Conservation (phyloP, 2,329 filamentous ascomycete genomes). For the Fonsecaea pedrosoi region DNA sequence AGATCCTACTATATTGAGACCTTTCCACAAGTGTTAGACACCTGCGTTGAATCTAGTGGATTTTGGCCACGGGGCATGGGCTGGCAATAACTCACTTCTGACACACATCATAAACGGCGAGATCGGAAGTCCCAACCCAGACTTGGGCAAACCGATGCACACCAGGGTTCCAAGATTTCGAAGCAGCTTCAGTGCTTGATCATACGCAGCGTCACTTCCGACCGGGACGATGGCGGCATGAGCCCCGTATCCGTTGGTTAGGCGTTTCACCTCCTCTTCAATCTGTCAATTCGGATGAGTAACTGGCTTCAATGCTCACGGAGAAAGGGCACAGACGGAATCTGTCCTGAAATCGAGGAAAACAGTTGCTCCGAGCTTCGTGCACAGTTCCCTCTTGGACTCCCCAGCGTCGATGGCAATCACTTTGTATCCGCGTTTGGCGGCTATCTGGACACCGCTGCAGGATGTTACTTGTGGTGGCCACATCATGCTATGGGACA, state of each 20-base stretch:
- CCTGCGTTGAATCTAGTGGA: slow-evolving; percentile 27
- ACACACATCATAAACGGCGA: slow-evolving; percentile 57
- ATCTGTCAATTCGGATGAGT: slow-evolving; percentile 12
- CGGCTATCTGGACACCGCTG: slow-evolving; percentile 49
- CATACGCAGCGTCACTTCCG: slow-evolving; percentile 54
- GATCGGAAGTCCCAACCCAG: slow-evolving; percentile 53
- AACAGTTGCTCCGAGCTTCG: slow-evolving; percentile 44
- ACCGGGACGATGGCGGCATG: slow-evolving; percentile 57
- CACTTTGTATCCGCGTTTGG: slow-evolving; percentile 46
- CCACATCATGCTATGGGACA: not conserved
- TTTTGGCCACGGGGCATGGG: not conserved
- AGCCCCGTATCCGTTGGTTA: slow-evolving; percentile 52
- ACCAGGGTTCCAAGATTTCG: slow-evolving; percentile 56
- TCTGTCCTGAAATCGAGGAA: slow-evolving; percentile 48
- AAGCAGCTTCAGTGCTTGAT: slow-evolving; percentile 53
- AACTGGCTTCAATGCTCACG: not conserved
- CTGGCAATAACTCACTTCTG: slow-evolving; percentile 43
- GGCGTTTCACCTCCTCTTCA: slow-evolving; percentile 48
- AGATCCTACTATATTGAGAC: slow-evolving; percentile 55
- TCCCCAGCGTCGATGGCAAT: slow-evolving; percentile 49
- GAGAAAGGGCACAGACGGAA: slow-evolving; percentile 40
- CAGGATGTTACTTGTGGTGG: slow-evolving; percentile 1
- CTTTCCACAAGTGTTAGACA: slow-evolving; percentile 11
- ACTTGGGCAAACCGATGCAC: slow-evolving; percentile 55
- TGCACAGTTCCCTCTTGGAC: slow-evolving; percentile 46